These are phyloP conservation scores for Emmonsiellopsis sp. DNA, from an alignment of 2,329 filamentous ascomycete species.

Conservation along the genomic window DNA sequence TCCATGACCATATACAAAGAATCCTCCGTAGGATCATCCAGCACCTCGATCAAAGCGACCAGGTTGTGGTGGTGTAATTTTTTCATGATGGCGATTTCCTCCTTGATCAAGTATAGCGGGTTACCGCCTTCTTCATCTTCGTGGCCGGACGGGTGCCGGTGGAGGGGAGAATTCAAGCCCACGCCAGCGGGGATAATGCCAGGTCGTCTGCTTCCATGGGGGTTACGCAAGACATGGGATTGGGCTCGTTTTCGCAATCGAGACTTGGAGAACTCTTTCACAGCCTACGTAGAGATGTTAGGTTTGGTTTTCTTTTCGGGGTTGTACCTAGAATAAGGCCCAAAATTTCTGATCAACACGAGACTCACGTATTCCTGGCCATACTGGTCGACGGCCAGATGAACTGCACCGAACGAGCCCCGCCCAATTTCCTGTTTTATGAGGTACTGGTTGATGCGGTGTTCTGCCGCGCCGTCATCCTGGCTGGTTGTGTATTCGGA, in stretches of 20 bases:
- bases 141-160: slow-evolving; percentile 48
- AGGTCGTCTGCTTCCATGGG: slow-evolving; percentile 45
- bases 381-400: slow-evolving; percentile 81
- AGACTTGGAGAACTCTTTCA: slow-evolving; percentile 96
- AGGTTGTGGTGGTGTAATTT: slow-evolving; percentile 91
- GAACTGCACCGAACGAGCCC: slow-evolving; percentile 89
- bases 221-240: slow-evolving; percentile 70
- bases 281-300: slow-evolving; percentile 50
- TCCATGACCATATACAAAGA: slow-evolving; percentile 98
- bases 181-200: slow-evolving; percentile 43
- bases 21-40: slow-evolving; percentile 92
- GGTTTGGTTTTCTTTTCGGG: neutral
- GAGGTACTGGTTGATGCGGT: slow-evolving; percentile 88
- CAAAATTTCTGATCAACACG: slow-evolving; percentile 1
- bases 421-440: slow-evolving; percentile 95
- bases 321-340: neutral
- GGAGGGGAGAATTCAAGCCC: slow-evolving; percentile 55
- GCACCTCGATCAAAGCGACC: slow-evolving; percentile 85
- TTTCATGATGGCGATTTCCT: slow-evolving; percentile 99
- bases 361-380: slow-evolving; percentile 79
- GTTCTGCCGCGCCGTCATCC: slow-evolving; percentile 68
- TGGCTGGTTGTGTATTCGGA: slow-evolving; percentile 82
- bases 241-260: slow-evolving; percentile 82
- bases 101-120: slow-evolving; percentile 77
- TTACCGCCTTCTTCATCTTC: slow-evolving; percentile 52